Conservation (phyloP, 495 filamentous ascomycete species). For the Mycothermus thermophilus region DNA sequence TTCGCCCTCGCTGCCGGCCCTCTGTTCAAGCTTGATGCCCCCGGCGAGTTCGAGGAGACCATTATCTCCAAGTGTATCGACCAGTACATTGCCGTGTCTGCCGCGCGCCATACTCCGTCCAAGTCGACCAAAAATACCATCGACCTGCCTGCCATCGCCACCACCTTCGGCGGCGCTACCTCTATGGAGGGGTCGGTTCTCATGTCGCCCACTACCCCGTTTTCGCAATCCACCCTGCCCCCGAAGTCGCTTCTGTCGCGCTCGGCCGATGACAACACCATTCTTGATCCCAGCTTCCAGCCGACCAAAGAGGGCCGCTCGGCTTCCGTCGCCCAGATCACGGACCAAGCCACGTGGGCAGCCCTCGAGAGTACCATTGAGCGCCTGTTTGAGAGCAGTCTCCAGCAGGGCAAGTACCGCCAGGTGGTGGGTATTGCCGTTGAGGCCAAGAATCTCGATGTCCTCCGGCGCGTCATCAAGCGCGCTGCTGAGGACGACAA, state of each 20-base stretch:
- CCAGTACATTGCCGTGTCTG: conserved; percentile 83
- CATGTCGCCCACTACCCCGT: conserved; percentile 79
- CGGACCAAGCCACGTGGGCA: conserved; percentile 40
- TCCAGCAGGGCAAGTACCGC: conserved; percentile 71
- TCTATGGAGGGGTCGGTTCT: conserved; percentile 49
- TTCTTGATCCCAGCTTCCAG: conserved; percentile 41
- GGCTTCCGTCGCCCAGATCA: conserved; percentile 30
- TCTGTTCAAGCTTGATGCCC: conserved; percentile 80
- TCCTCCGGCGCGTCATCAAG: conserved; percentile 76
- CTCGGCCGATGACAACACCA: conserved; percentile 46
- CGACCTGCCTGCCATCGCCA: conserved; percentile 54
- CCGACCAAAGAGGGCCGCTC: conserved; percentile 38
- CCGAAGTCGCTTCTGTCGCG: conserved; percentile 84
- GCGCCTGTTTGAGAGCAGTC: conserved; percentile 81
- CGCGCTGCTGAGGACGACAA: conserved; percentile 68
- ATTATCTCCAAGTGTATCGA: conserved; percentile 98
- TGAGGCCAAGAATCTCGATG: conserved; percentile 83
- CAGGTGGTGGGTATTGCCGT: conserved; percentile 98
- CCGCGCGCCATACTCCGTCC: conserved; percentile 46
- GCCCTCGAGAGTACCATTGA: conserved; percentile 73
- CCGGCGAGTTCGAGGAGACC: conserved; percentile 95
- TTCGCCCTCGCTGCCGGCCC: conserved; percentile 94
- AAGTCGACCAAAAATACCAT: conserved; percentile 31
- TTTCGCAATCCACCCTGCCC: conserved; percentile 79
- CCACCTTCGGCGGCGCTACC: conserved; percentile 54